Evolutionary conservation across 2,329 filamentous ascomycete species (phyloP).

Genomic region (Graphilbum fragrans): DNA sequence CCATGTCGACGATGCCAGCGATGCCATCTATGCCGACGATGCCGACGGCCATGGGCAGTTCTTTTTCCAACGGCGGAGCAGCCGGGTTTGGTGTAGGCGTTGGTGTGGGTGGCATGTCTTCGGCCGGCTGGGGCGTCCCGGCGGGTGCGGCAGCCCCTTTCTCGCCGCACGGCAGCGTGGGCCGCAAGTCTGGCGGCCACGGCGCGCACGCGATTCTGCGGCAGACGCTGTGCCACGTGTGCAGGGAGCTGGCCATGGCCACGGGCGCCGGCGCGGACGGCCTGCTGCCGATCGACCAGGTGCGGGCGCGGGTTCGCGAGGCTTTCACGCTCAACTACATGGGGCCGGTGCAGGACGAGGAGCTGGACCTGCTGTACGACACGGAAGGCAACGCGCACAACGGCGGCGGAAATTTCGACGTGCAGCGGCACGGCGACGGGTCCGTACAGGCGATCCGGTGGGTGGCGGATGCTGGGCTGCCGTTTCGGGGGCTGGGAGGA

Average conservation of each 20-base stretch:
- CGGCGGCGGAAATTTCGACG: conserved; percentile 78
- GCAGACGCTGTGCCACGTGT: conserved; percentile 65
- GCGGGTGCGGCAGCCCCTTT: conserved; percentile 14
- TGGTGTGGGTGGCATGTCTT: neutral
- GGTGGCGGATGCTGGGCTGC: conserved; percentile 32
- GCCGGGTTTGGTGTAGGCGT: conserved; percentile 3
- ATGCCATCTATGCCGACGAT: no score
- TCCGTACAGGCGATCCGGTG: conserved; percentile 34
- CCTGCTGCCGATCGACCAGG: conserved; percentile 52
- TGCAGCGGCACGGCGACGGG: conserved; percentile 39
- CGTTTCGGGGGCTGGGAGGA: conserved; percentile 11
- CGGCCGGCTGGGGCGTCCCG: conserved; percentile 6
- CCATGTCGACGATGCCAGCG: no score
- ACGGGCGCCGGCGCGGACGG: conserved; percentile 22
- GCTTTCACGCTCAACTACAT: conserved; percentile 20
- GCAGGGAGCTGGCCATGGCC: conserved; percentile 42
- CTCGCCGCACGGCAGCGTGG: conserved; percentile 17
- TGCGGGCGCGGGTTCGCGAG: conserved; percentile 55
- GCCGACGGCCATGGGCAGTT: neutral
- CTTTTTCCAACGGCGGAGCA: conserved; percentile 3
- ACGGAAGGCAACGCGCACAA: conserved; percentile 80
- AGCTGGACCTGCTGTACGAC: conserved; percentile 76
- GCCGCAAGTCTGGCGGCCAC: conserved; percentile 29
- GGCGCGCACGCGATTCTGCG: conserved; percentile 55
- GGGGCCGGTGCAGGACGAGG: conserved; percentile 39